phyloP scores from a whole-genome alignment of 2,329 filamentous ascomycete species.

The Pyrenochaeta sp. region DNA sequence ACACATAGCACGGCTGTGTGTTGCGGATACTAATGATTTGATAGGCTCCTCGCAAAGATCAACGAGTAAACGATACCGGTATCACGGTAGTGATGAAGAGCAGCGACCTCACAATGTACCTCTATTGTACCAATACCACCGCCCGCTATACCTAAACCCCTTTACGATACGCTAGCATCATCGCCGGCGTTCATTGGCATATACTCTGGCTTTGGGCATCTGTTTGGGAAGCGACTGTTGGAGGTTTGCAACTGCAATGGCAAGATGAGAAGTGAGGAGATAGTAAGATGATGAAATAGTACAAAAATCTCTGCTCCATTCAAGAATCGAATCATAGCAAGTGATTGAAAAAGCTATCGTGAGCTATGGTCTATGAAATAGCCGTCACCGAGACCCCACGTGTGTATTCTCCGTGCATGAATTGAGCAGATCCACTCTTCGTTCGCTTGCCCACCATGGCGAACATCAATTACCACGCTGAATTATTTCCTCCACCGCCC shows the following conservation, averaged over 20 bases:
- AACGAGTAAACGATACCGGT: slow-evolving; percentile 73
- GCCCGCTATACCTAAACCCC: slow-evolving; percentile 10
- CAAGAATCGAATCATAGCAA: neutral
- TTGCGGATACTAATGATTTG: slow-evolving; percentile 2
- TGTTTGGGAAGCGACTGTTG: slow-evolving; percentile 25
- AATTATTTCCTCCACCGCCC: slow-evolving; percentile 41
- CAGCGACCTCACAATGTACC: slow-evolving; percentile 23
- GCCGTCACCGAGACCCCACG: no score
- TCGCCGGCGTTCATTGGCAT: slow-evolving; percentile 39
- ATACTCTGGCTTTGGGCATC: slow-evolving; percentile 27
- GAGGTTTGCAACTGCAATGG: slow-evolving; percentile 25
- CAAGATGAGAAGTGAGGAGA: slow-evolving; percentile 4
- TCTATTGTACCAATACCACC: slow-evolving; percentile 40
- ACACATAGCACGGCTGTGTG: no score
- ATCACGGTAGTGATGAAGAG: neutral
- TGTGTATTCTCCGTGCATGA: no score
- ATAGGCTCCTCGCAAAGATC: slow-evolving; percentile 97
- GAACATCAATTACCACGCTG: slow-evolving; percentile 28
- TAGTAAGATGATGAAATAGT: slow-evolving; percentile 16
- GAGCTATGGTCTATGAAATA: no score
- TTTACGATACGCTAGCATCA: slow-evolving; percentile 38
- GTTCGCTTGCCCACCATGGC: neutral
- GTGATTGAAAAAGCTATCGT: neutral
- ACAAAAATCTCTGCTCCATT: slow-evolving; percentile 30
- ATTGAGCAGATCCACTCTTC: neutral